Base-by-base conservation (phyloP, 345 rosid species). In the Hypericum perforatum region DNA sequence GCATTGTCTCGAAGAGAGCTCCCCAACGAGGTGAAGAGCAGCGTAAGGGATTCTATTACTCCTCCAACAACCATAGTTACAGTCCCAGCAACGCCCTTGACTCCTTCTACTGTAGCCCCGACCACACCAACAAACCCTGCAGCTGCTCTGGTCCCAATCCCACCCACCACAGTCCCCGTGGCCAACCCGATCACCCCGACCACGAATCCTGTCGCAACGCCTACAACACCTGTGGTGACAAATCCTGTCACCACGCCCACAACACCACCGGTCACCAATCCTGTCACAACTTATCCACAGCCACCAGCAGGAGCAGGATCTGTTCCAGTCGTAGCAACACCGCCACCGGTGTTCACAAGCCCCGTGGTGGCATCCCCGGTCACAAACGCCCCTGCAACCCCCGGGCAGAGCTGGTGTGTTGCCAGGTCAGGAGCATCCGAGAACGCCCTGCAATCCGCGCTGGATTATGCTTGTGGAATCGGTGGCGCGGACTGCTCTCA, bases 401-500 rank as follows among this genome's bases (percentile, higher is more conserved):
- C 82, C 45, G 94, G 94, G 41, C 91, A 86, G 68, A 77, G 84
- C 74, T 94, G 97, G 97, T 94, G 99, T 39, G 74, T 86, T 49
- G 95, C 87, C 22, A 84, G 49, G 78, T 58, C 63, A 11, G 95
- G 97, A 66, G 81, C 62, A 0, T 16, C 74, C 4, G 79, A 78
- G 63, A 59, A 63, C 37, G 62, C 78, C 7, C 71, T 89, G 40
- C 99, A 94, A 61, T 39, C 66, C 5, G 99, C 82, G 10, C 74
- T 94, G 68, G 97, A 94, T 68, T 94, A 89, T 60, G 99, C 99
- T 0, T 94, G 99, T 39, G 99, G 99, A 9, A 58, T 64, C 9
- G 94, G 91, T 55, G 87, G 84, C 45, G 86, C 87, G 0, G 97
- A 85, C 64, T 94, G 99, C 58, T 79, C 99, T 6, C 84, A 72